Conservation (phyloP, 208 protist species). For the Acanthamoeba sp. region DNA sequence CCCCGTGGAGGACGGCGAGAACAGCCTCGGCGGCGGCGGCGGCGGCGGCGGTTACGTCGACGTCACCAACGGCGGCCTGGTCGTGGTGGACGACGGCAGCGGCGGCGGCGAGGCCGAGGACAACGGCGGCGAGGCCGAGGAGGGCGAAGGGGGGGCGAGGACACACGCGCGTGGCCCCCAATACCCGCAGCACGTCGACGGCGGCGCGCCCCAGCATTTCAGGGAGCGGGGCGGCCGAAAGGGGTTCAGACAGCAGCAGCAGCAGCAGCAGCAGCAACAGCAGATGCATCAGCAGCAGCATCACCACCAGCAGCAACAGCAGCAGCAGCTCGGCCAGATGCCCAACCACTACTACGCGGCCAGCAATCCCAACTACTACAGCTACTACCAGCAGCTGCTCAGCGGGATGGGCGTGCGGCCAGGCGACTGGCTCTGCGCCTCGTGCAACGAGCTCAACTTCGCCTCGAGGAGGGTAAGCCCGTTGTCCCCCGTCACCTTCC, state of each 20-base stretch:
- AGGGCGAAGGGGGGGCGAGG: neutral
- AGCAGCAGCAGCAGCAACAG: neutral
- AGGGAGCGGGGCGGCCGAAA: neutral
- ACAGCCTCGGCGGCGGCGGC: neutral
- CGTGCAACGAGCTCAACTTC: conserved; percentile 64
- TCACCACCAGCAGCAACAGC: conserved; percentile 17
- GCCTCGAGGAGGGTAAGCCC: conserved; percentile 20
- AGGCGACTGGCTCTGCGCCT: conserved; percentile 51
- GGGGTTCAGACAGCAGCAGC: conserved; percentile 41
- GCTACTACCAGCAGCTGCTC: conserved; percentile 54
- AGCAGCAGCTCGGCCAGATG: conserved; percentile 11
- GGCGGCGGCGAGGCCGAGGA: neutral
- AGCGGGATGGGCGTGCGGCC: conserved; percentile 52
- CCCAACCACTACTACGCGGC: neutral
- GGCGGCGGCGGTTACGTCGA: neutral
- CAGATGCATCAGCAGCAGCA: neutral
- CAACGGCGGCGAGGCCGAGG: neutral
- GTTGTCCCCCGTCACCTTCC: too few relatives aligned
- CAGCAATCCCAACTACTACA: conserved; percentile 14
- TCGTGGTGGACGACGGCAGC: neutral
- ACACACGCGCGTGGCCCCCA: neutral
- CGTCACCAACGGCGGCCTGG: neutral
- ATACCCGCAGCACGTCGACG: neutral
- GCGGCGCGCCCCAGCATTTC: neutral
- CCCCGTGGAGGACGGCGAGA: conserved; percentile 38